A percentile compares a stretch with the other conserved stretches of the same genome.
Conservation (phyloP, 2,329 filamentous ascomycete genomes). For the Periglandula ipomoeae region DNA sequence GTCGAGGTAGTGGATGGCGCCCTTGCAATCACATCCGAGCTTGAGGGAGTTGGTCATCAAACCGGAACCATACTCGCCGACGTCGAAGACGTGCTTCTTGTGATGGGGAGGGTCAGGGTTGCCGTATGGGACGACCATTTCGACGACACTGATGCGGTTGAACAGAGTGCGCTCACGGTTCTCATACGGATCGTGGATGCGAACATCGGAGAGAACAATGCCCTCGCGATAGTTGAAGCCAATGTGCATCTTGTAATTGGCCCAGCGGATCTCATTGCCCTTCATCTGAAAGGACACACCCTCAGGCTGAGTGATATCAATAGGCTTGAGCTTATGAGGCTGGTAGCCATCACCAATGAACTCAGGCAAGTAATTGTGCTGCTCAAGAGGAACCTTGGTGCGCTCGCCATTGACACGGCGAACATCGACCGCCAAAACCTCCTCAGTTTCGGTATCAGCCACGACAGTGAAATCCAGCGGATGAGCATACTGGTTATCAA, state of each 20-base stretch:
- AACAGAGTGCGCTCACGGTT: slow-evolving; percentile 46
- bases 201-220: slow-evolving; percentile 59
- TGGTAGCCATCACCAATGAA: slow-evolving; percentile 26
- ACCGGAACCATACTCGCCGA: slow-evolving; percentile 58
- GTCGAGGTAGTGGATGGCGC: slow-evolving; percentile 39
- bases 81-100: slow-evolving; percentile 60
- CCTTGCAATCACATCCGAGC: slow-evolving; percentile 54
- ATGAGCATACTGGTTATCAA: slow-evolving; percentile 56
- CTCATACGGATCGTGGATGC: slow-evolving; percentile 45
- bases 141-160: slow-evolving; percentile 57
- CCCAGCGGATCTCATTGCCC: slow-evolving; percentile 44
- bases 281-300: slow-evolving; percentile 36
- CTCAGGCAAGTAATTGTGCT: slow-evolving; percentile 29
- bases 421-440: slow-evolving; percentile 35
- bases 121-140: slow-evolving; percentile 64
- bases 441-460: slow-evolving; percentile 36
- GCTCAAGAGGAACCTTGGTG: slow-evolving; percentile 31
- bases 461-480: slow-evolving; percentile 41
- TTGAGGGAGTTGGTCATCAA: slow-evolving; percentile 57
- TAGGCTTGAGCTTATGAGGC: slow-evolving; percentile 26
- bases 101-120: slow-evolving; percentile 55
- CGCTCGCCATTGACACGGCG: slow-evolving; percentile 35
- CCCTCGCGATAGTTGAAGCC: slow-evolving; percentile 65
- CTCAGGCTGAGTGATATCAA: slow-evolving; percentile 30
- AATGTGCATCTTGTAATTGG: slow-evolving; percentile 63